These are phyloP conservation scores for Pyrenula massariospora DNA, from an alignment of 495 filamentous ascomycete genomes.

Conservation along the genomic window DNA sequence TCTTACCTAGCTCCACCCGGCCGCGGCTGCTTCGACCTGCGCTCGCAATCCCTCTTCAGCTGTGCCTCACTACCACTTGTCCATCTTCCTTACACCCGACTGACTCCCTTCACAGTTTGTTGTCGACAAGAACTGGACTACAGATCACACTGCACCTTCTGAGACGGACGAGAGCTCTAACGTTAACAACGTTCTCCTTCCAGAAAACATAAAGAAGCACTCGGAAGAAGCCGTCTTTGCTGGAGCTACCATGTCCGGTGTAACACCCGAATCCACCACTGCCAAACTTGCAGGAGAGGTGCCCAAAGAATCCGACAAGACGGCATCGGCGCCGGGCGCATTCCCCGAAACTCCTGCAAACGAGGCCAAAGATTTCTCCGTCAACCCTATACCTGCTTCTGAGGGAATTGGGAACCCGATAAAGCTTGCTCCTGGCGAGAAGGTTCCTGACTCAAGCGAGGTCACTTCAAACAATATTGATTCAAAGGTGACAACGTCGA, in stretches of 20 bases:
- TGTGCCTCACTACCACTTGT: not conserved
- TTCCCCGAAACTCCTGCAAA: conserved; percentile 69
- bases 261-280: conserved; percentile 63
- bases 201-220: conserved; percentile 50
- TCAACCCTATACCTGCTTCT: conserved; percentile 64
- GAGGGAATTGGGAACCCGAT: conserved; percentile 71
- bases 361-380: conserved; percentile 45
- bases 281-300: conserved; percentile 56
- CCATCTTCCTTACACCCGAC: not conserved
- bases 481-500: conserved; percentile 59
- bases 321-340: conserved; percentile 45
- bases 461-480: conserved; percentile 33
- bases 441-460: conserved; percentile 52
- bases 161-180: conserved; percentile 68
- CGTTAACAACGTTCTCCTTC: conserved; percentile 78
- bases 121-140: conserved; percentile 79
- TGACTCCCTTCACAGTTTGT: conserved; percentile 54
- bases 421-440: conserved; percentile 65
- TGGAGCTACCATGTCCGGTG: conserved; percentile 42
- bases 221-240: conserved; percentile 30
- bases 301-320: conserved; percentile 41
- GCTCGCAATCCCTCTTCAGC: not conserved
- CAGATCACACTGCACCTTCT: conserved; percentile 63
- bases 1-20: not conserved
- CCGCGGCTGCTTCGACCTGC: too few species aligned